Evolutionary conservation across 345 rosid genomes (phyloP).

Genomic region (Citrus hindsii): DNA sequence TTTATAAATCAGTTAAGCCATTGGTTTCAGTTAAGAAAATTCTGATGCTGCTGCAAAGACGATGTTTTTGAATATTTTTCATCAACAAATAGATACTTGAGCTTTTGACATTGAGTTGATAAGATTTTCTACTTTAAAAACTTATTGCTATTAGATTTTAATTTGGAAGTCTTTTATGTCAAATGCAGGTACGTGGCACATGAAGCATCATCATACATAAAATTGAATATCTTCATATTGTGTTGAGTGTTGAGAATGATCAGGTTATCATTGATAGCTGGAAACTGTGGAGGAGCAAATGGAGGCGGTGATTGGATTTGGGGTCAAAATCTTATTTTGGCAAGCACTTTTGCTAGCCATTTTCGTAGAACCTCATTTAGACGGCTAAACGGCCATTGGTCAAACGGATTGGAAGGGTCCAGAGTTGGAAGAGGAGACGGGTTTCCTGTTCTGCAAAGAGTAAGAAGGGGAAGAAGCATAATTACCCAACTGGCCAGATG

Average conservation of each 20-base stretch:
- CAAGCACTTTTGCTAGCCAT: slow-evolving; percentile 11
- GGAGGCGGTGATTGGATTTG: slow-evolving; percentile 7
- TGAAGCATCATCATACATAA: background rate
- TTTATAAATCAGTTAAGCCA: background rate
- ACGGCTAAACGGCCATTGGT: slow-evolving; percentile 12
- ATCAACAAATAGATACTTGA: background rate
- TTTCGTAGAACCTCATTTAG: slow-evolving; percentile 11
- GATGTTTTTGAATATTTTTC: background rate
- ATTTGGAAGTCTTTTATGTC: background rate
- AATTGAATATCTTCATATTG: background rate
- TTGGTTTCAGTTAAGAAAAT: background rate
- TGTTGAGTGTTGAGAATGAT: slow-evolving; percentile 14
- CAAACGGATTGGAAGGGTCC: slow-evolving; percentile 4
- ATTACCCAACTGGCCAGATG: slow-evolving; percentile 25
- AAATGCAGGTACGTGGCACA: slow-evolving; percentile 2
- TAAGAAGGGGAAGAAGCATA: slow-evolving; percentile 23
- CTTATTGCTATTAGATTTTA: background rate
- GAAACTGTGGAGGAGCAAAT: slow-evolving; percentile 21
- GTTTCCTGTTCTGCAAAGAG: slow-evolving; percentile 12
- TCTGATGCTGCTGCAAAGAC: background rate
- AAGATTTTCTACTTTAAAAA: background rate
- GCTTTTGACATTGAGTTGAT: background rate
- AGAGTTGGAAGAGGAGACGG: background rate
- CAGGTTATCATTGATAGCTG: slow-evolving; percentile 24
- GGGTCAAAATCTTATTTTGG: slow-evolving; percentile 12